Percentiles rank a stretch among this genome's conserved stretches.
phyloP scores from a whole-genome alignment of 2,329 filamentous ascomycete genomes.

The Alternaria arbusti region DNA sequence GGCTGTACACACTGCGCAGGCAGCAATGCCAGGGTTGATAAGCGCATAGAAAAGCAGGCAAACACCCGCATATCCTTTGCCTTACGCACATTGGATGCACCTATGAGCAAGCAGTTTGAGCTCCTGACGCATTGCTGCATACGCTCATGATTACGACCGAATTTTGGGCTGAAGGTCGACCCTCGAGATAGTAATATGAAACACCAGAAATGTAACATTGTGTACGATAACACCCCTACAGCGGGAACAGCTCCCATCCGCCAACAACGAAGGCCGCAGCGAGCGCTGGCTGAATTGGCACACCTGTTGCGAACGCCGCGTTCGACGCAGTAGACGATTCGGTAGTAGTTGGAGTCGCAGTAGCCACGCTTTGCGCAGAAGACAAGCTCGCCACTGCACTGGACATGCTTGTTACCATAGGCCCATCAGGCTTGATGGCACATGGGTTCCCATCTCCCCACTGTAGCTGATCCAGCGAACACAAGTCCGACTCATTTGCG shows the following conservation, averaged over 20 bases:
- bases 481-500: background rate
- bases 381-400: background rate
- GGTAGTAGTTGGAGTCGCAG: background rate
- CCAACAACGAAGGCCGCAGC: background rate
- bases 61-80: background rate
- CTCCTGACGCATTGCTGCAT: background rate
- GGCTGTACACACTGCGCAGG: background rate
- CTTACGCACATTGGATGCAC: background rate
- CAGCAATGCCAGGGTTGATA: background rate
- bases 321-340: background rate
- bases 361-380: background rate
- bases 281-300: background rate
- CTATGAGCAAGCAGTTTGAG: background rate
- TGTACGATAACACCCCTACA: background rate
- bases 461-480: background rate
- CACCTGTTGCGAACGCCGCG: background rate
- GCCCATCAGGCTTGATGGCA: background rate
- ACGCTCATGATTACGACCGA: background rate
- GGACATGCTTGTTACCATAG: background rate
- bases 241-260: background rate
- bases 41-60: background rate
- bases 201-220: background rate
- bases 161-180: background rate
- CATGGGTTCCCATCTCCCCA: background rate
- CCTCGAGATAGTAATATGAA: background rate